Evolutionary conservation across 768 basidiomycete genomes (phyloP), one percentile per base, ranked within the genome.

Genomic region (Erythrobasidium yunnanense): DNA sequence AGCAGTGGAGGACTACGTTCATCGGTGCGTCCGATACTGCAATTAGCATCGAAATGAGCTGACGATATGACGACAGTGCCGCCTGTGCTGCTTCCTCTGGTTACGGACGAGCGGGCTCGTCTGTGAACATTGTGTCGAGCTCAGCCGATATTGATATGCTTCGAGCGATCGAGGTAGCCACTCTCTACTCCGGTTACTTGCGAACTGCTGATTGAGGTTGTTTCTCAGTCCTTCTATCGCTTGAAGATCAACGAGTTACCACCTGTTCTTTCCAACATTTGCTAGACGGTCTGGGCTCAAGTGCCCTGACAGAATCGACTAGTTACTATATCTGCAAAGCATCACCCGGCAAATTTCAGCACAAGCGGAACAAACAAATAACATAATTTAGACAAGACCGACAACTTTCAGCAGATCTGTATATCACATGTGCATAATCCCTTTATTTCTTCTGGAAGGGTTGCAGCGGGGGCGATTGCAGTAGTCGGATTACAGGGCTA

Each of bases 1-100:
- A 78, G 90, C 87, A 51, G 93, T 96, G 35, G 93, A 97, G 79
- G 92, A 93, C 76, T 99, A 99, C 75, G 88, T 91, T 25, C 90
- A 90, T 74, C 86, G 93, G 88, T 90, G 68, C 46, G 74, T 17
- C 29, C 80, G n/a, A n/a, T 55, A 11, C 7, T 57, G 71, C 27
- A 22, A 35, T 30, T 17, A 27, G 17, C 25, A 4, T 51, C 29
- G 8, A 4, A 58, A 18, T 47, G 34, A 30, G 72, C 60, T 18
- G 7, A 49, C n/a, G 35, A 47, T 38, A 57, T 51, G n/a, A 54
- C 22, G 49, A 42, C 71, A 90, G 88, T 57, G 88, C 91, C 71
- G 83, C 88, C 20, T 85, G 88, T 60, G 90, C 90, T 57, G 85
- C 89, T 71, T 85, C 88, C n/a, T 83, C 87, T 52, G 85, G 75